phyloP scores from a whole-genome alignment of 257 asterid genomes.

The Solanum dulcamara region DNA sequence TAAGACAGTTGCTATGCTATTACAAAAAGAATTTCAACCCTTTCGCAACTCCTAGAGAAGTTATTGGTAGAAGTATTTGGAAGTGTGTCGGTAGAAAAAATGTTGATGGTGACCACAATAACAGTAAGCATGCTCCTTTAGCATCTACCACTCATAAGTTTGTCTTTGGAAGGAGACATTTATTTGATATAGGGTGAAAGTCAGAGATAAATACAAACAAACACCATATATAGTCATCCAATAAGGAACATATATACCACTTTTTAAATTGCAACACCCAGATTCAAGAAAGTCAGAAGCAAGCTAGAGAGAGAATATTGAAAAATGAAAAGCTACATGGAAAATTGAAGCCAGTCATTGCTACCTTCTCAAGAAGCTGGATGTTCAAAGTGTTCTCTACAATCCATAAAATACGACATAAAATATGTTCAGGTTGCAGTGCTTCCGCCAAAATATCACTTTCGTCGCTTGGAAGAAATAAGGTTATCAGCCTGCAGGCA shows the following conservation, averaged over 20 bases:
- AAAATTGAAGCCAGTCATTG: neutral
- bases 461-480: constrained; percentile 64
- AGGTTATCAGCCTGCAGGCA: constrained; percentile 53
- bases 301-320: neutral
- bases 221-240: neutral
- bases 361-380: constrained; percentile 68
- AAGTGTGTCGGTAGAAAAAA: neutral
- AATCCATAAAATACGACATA: constrained; percentile 78
- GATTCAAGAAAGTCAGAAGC: neutral
- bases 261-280: neutral
- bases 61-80: neutral
- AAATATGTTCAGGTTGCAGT: constrained; percentile 47
- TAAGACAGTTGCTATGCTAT: neutral
- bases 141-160: neutral
- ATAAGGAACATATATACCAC: neutral
- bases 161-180: neutral
- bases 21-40: neutral
- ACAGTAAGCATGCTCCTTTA: neutral
- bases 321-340: neutral
- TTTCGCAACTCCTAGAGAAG: neutral
- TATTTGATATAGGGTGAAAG: neutral
- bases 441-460: constrained; percentile 59
- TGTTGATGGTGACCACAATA: neutral
- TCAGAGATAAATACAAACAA: neutral
- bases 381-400: constrained; percentile 71